A percentile compares a stretch with the other conserved stretches of the same genome.
phyloP scores from a whole-genome alignment of 225 moss, liverwort and hornwort species.

The Pseudisothecium myosuroides region DNA sequence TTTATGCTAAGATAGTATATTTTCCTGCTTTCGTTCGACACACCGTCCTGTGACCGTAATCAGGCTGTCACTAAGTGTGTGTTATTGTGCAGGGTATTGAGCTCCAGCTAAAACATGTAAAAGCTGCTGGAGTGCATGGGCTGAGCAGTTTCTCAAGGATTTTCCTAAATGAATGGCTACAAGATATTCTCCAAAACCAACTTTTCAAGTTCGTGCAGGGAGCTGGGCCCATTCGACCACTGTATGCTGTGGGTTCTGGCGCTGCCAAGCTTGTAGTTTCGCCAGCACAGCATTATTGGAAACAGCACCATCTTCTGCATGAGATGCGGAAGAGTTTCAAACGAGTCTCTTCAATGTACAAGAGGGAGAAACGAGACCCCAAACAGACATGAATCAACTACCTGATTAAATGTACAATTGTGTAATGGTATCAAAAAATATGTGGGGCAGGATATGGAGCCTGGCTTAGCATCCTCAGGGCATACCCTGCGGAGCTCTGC shows the following conservation, averaged over 20 bases:
- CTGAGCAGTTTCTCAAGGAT: conserved; percentile 86
- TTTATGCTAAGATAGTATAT: not conserved
- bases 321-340: conserved; percentile 79
- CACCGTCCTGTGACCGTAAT: not conserved
- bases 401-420: conserved; percentile 19
- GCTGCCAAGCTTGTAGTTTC: conserved; percentile 87
- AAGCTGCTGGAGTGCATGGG: conserved; percentile 87
- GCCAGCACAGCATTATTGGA: conserved; percentile 84
- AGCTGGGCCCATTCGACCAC: conserved; percentile 82
- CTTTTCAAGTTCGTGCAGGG: conserved; percentile 90
- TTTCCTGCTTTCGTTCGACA: not conserved
- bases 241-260: conserved; percentile 87
- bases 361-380: conserved; percentile 32
- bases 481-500: conserved; percentile 4
- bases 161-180: conserved; percentile 84
- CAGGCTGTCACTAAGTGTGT: not conserved
- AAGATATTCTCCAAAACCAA: conserved; percentile 94
- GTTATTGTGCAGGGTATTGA: conserved; percentile 75
- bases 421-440: conserved; percentile 4
- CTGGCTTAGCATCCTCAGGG: not conserved
- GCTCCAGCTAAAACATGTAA: conserved; percentile 85
- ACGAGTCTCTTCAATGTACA: conserved; percentile 30
- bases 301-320: conserved; percentile 67
- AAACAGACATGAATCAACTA: conserved; percentile 3
- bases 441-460: conserved; percentile 3